Evolutionary conservation across 495 filamentous ascomycete genomes (phyloP).

Genomic region (Neurospora terricola): DNA sequence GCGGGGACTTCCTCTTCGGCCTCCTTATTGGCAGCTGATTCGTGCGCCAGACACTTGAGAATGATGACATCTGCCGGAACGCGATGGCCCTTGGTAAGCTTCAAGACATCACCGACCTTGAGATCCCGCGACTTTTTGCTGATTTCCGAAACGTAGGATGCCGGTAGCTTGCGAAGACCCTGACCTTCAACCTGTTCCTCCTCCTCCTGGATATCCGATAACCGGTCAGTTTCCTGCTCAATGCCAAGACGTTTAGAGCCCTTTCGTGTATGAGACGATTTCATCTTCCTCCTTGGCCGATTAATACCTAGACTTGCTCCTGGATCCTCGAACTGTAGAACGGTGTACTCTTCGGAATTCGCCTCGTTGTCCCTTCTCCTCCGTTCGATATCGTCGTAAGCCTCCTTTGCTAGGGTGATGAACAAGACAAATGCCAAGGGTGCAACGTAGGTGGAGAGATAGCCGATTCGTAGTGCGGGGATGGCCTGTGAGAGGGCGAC

Average conservation of each 20-base stretch:
- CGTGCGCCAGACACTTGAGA: constrained; percentile 68
- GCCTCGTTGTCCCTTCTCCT: constrained; percentile 83
- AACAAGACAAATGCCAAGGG: constrained; percentile 84
- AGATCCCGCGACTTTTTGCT: constrained; percentile 78
- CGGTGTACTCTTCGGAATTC: constrained; percentile 82
- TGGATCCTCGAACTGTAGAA: constrained; percentile 55
- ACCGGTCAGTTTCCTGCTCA: constrained; percentile 26
- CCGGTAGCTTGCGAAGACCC: constrained; percentile 23
- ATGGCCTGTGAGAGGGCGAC: constrained; percentile 92
- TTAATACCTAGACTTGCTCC: constrained; percentile 17
- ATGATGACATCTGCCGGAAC: constrained; percentile 93
- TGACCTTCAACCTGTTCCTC: constrained; percentile 41
- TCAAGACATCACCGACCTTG: constrained; percentile 89
- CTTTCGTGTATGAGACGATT: constrained; percentile 24
- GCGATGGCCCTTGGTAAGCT: constrained; percentile 80
- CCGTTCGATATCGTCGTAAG: constrained; percentile 82
- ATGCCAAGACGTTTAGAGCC: constrained; percentile 19
- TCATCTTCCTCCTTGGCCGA: constrained; percentile 26
- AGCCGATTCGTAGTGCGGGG: constrained; percentile 80
- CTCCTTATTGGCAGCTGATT: constrained; percentile 29
- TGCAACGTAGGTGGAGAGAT: constrained; percentile 87
- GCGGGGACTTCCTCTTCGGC: constrained; percentile 16
- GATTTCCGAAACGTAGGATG: constrained; percentile 48
- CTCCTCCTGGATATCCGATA: constrained; percentile 43
- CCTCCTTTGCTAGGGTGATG: constrained; percentile 93